Evolutionary conservation across 108 stramenopile genomes (phyloP).

Genomic region (Cyclotella distinguenda): DNA sequence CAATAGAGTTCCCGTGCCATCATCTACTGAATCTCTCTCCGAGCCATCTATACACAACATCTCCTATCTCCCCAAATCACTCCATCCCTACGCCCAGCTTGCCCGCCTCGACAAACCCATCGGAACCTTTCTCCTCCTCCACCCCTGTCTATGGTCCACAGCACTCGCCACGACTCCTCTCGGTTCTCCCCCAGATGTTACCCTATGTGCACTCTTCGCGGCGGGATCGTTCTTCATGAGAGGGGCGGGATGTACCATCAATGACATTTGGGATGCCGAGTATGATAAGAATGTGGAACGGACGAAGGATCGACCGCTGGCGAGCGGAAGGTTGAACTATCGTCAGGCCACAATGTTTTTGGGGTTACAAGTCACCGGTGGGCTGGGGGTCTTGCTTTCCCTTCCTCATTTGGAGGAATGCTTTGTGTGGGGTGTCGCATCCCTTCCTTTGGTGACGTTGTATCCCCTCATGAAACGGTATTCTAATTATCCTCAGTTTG

Average conservation of each 20-base stretch:
- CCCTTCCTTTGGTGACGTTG: conserved; percentile 85
- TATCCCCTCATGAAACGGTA: conserved; percentile 97
- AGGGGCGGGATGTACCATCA: conserved; percentile 96
- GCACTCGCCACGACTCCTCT: conserved; percentile 59
- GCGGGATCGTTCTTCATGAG: conserved; percentile 93
- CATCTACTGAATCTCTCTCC: conserved; percentile 1
- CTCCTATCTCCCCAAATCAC: conserved; percentile 38
- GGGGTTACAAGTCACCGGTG: conserved; percentile 78
- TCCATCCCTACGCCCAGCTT: conserved; percentile 76
- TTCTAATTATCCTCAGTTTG: conserved; percentile 92
- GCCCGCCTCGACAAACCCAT: conserved; percentile 86
- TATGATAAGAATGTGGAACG: conserved; percentile 86
- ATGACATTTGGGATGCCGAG: conserved; percentile 97
- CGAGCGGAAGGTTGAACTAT: conserved; percentile 65
- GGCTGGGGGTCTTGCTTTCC: conserved; percentile 84
- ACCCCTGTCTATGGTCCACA: conserved; percentile 83
- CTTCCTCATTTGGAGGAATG: conserved; percentile 77
- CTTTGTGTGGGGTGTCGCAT: conserved; percentile 82
- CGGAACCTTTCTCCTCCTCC: conserved; percentile 82
- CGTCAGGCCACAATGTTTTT: conserved; percentile 82
- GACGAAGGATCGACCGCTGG: conserved; percentile 88
- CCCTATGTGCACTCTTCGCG: conserved; percentile 62
- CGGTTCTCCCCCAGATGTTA: conserved; percentile 5
- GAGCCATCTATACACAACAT: conserved; percentile 36
- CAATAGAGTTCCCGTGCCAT: not conserved